Percentiles rank a stretch among this genome's conserved stretches.
These are phyloP conservation scores for Geopyxis carbonaria DNA, from an alignment of 495 filamentous ascomycete species.

Conservation along the genomic window DNA sequence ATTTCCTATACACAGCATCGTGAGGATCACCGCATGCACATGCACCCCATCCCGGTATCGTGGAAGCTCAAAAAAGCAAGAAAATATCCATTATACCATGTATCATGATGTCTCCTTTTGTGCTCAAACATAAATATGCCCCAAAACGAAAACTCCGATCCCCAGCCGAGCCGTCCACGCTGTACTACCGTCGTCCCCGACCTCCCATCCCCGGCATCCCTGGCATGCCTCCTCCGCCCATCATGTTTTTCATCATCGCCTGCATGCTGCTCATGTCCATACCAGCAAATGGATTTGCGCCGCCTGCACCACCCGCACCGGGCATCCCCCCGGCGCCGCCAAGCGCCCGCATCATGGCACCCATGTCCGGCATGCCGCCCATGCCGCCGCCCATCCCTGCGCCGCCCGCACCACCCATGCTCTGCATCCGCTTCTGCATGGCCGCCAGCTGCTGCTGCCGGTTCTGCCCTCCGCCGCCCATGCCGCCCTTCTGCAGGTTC, in stretches of 20 bases:
- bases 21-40: too few species aligned
- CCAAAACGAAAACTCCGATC: too few species aligned
- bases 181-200: too few species aligned
- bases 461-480: constrained; percentile 72
- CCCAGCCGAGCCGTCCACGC: too few species aligned
- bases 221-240: constrained; percentile 37
- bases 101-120: too few species aligned
- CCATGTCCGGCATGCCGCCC: constrained; percentile 60
- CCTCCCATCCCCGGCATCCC: constrained; percentile 18
- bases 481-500: constrained; percentile 87
- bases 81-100: too few species aligned
- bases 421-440: constrained; percentile 87
- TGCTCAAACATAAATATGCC: too few species aligned
- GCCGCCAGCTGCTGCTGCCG: constrained; percentile 87
- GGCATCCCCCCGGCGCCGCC: constrained; percentile 42
- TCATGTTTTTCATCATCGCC: constrained; percentile 69
- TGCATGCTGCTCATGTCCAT: constrained; percentile 49
- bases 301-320: constrained; percentile 32
- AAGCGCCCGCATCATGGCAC: constrained; percentile 70
- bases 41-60: too few species aligned
- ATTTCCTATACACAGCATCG: too few species aligned
- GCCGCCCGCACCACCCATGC: constrained; percentile 59
- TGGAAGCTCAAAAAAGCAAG: too few species aligned
- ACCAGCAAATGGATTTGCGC: constrained; percentile 37
- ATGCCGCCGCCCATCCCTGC: too few species aligned